Percentiles rank a stretch among this genome's conserved stretches.
phyloP scores from a whole-genome alignment of 345 rosid genomes.

The Erodium maritimum region DNA sequence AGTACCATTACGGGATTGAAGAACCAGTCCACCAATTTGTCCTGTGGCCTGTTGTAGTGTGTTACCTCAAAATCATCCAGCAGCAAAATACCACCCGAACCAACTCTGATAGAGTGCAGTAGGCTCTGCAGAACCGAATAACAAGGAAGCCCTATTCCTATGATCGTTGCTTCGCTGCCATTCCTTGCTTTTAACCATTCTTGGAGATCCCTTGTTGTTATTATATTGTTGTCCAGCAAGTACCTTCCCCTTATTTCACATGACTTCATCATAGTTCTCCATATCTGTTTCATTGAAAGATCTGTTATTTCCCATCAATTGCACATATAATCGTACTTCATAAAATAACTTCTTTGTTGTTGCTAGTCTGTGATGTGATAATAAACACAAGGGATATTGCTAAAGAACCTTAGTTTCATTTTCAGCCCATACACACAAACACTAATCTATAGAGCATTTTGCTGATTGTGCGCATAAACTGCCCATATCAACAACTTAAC shows the following conservation, averaged over 20 bases:
- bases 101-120: slow-evolving; percentile 48
- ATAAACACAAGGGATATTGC: no score
- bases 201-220: slow-evolving; percentile 33
- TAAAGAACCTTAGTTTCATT: no score
- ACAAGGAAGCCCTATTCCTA: slow-evolving; percentile 56
- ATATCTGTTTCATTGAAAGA: slow-evolving; percentile 25
- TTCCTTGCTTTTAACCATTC: slow-evolving; percentile 49
- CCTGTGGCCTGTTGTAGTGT: slow-evolving; percentile 55
- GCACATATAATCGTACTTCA: not conserved
- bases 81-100: slow-evolving; percentile 47
- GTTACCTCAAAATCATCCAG: slow-evolving; percentile 54
- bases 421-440: no score
- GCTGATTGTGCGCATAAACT: no score
- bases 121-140: slow-evolving; percentile 44
- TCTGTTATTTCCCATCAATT: not conserved
- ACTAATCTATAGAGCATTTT: no score
- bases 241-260: slow-evolving; percentile 58
- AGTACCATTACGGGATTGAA: slow-evolving; percentile 62
- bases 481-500: no score
- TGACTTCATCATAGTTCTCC: slow-evolving; percentile 44
- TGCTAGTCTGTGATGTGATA: no score
- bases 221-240: slow-evolving; percentile 39
- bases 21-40: slow-evolving; percentile 63
- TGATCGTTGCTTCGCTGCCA: slow-evolving; percentile 27
- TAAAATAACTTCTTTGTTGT: no score